phyloP scores from a whole-genome alignment of 202 grass and related monocot species.

The Bolboschoenoplectus hybrid region DNA sequence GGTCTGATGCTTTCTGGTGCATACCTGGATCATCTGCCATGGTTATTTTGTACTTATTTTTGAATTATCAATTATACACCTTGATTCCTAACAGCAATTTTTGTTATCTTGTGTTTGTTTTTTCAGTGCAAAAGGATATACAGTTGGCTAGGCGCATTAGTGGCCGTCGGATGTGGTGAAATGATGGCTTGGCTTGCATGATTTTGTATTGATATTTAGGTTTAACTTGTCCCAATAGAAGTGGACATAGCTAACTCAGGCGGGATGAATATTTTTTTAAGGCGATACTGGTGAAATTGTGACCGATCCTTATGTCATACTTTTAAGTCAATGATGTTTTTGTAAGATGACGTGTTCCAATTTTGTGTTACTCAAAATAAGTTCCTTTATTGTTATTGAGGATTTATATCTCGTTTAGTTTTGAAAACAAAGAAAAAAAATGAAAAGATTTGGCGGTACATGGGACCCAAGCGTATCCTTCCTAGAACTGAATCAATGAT shows the following conservation, averaged over 20 bases:
- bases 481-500: not conserved
- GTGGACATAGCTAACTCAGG: not conserved
- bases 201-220: not conserved
- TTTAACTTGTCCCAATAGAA: conserved; percentile 7
- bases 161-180: conserved; percentile 51
- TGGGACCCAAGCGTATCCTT: too few relatives aligned
- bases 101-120: conserved; percentile 22
- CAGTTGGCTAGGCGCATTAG: conserved; percentile 77
- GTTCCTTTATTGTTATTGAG: not conserved
- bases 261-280: not conserved
- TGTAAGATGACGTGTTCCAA: not conserved
- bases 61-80: not conserved
- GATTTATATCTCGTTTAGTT: too few relatives aligned
- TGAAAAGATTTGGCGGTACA: too few relatives aligned
- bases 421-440: too few relatives aligned
- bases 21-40: not conserved
- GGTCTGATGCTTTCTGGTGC: not conserved
- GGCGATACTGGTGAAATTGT: not conserved
- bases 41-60: conserved; percentile 36
- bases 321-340: not conserved
- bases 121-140: conserved; percentile 84
- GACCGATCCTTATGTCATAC: not conserved
- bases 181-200: not conserved
- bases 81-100: conserved; percentile 21
- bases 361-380: not conserved